Base-by-base conservation (phyloP, 75 land plant genomes). In the Cryptomeria japonica region DNA sequence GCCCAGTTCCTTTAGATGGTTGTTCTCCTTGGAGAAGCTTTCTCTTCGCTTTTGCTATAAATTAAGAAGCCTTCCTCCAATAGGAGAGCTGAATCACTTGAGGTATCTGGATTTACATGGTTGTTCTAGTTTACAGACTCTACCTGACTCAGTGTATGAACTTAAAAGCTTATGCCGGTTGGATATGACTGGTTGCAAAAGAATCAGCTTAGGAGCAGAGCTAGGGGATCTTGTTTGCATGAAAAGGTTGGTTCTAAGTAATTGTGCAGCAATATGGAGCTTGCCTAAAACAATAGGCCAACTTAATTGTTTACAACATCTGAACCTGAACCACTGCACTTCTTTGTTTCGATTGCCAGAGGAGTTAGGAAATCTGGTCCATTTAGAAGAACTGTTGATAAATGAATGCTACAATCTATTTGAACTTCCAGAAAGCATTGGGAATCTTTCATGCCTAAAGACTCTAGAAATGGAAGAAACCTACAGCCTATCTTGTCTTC, bases 331-430 rank as follows among this genome's bases (percentile, higher is more conserved):
- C 25, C 19, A 84, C 61, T 84, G 85, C 36, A 51, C 19, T 32
- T 84, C 64, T 18, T 84, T 84, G 18, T 84, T 84, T 84, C 19
- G 11, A 34, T 39, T 84, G 15, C 85, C 85, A 51, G 85, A 84
- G 31, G 85, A 84, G 47, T 42, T 53, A 4, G 85, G 85, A 84
- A 36, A 84, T 53, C 64, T 84, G 18, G 41, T 53, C 31, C 16
- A 25, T 36, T 36, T 84, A 84, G 85, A 84, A 84, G 85, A 84
- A 18, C 34, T 84, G 61, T n/a, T 84, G 25, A 64, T 84, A 18
- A 84, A 84, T 84, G 49, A 55, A 84, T 84, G 85, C 85, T 32
- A 32, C 85, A 84, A 84, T 36, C 36, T 84, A 34, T 51, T 39
- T 15, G 61, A 55, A 84, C 64, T 84, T 55, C 64, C 85, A 3